Evolutionary conservation across 2,329 filamentous ascomycete genomes (phyloP).

Genomic region (Colletotrichum cordylinicola): DNA sequence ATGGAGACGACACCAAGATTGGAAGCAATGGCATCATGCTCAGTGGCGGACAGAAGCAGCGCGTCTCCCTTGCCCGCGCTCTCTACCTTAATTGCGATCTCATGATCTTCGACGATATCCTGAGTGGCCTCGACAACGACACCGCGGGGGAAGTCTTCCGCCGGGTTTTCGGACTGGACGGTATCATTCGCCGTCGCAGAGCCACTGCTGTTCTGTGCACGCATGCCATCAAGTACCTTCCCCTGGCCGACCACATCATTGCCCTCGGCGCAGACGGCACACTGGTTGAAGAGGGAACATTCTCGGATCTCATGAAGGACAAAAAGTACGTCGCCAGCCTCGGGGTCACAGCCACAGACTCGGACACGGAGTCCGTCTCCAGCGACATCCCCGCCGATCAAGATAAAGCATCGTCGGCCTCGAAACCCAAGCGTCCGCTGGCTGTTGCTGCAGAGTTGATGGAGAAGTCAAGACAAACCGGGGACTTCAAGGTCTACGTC

Average conservation of each 20-base stretch:
- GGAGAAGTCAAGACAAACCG: conserved; percentile 20
- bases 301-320: conserved; percentile 35
- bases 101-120: conserved; percentile 37
- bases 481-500: conserved; percentile 27
- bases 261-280: conserved; percentile 46
- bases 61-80: conserved; percentile 30
- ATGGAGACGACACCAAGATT: conserved; percentile 34
- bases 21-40: conserved; percentile 38
- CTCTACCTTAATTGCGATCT: conserved; percentile 27
- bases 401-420: neutral
- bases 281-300: conserved; percentile 46
- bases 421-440: neutral
- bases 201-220: conserved; percentile 27
- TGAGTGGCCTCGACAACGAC: conserved; percentile 36
- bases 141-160: conserved; percentile 41
- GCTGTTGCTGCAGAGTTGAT: neutral
- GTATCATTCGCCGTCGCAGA: conserved; percentile 24
- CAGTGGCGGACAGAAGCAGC: conserved; percentile 39
- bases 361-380: conserved; percentile 11
- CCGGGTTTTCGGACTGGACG: conserved; percentile 33
- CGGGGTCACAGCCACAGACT: conserved; percentile 26
- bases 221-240: conserved; percentile 36
- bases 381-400: neutral
- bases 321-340: conserved; percentile 36
- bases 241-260: conserved; percentile 51